phyloP scores from a whole-genome alignment of 805 yeast species.

The Saturnispora halmiae region DNA sequence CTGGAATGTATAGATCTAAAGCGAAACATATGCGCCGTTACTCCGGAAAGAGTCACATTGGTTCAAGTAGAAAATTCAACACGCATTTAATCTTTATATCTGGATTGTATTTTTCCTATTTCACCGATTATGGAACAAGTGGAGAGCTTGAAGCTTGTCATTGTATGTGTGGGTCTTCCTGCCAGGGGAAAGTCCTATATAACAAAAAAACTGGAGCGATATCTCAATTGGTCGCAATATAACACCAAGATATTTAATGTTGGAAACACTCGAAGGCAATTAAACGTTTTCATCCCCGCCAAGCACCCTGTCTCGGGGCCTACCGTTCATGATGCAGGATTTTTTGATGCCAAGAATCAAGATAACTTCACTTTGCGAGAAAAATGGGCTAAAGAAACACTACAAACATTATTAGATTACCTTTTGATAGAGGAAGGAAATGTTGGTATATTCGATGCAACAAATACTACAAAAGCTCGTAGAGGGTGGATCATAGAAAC shows the following conservation, averaged over 20 bases:
- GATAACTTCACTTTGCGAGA: slow-evolving; percentile 39
- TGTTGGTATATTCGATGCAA: slow-evolving; percentile 54
- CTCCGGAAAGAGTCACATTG: slow-evolving; percentile 11
- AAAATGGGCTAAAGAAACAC: slow-evolving; percentile 43
- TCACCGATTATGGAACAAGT: slow-evolving; percentile 9
- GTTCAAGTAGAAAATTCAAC: not conserved
- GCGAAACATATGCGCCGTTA: slow-evolving; percentile 7
- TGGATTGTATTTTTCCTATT: not conserved
- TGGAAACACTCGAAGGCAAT: slow-evolving; percentile 59
- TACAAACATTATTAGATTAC: slow-evolving; percentile 37
- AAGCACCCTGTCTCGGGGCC: slow-evolving; percentile 31
- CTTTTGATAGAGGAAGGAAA: slow-evolving; percentile 35
- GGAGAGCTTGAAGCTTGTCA: slow-evolving; percentile 41
- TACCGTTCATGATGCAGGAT: slow-evolving; percentile 31
- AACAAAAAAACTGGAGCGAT: slow-evolving; percentile 54
- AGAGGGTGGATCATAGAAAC: slow-evolving; percentile 33
- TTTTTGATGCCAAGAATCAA: slow-evolving; percentile 35
- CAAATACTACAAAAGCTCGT: slow-evolving; percentile 43
- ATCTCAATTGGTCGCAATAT: slow-evolving; percentile 51
- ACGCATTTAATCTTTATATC: not conserved
- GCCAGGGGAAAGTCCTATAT: slow-evolving; percentile 72
- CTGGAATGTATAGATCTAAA: slow-evolving; percentile 1
- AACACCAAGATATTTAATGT: slow-evolving; percentile 63
- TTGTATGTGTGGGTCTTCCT: slow-evolving; percentile 68
- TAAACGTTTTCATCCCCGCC: slow-evolving; percentile 34